A percentile compares a stretch with the other conserved stretches of the same genome.
Conservation (phyloP, 1,284 basidiomycete species). For the Moesziomyces antarcticus region DNA sequence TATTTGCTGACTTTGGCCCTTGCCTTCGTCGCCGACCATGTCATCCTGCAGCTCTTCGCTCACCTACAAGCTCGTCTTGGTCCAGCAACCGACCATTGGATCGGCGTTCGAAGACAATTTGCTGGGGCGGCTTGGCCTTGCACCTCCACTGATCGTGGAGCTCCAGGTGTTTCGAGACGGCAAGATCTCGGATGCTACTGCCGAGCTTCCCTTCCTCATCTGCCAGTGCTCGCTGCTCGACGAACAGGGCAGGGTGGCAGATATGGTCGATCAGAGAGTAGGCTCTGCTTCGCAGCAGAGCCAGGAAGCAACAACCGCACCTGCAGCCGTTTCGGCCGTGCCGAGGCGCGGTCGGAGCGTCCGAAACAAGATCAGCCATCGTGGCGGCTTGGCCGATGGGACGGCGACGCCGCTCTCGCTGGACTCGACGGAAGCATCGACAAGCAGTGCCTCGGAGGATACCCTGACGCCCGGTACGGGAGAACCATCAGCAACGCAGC, state of each 20-base stretch:
- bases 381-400: slow-evolving; percentile 11
- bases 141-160: slow-evolving; percentile 51
- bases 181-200: slow-evolving; percentile 11
- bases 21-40: slow-evolving; percentile 5
- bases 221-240: slow-evolving; percentile 50
- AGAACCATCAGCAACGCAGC: not conserved
- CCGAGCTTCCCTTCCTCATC: slow-evolving; percentile 47
- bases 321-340: not conserved
- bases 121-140: slow-evolving; percentile 47
- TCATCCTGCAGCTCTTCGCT: slow-evolving; percentile 10
- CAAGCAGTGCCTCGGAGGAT: slow-evolving; percentile 5
- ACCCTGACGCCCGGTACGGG: not conserved
- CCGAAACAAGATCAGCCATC: slow-evolving; percentile 14
- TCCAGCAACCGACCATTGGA: slow-evolving; percentile 48
- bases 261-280: slow-evolving; percentile 23
- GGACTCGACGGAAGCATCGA: slow-evolving; percentile 2
- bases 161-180: slow-evolving; percentile 34
- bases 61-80: slow-evolving; percentile 31
- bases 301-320: not conserved
- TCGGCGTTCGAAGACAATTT: slow-evolving; percentile 52
- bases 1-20: not conserved
- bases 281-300: not conserved
- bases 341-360: slow-evolving; percentile 11
- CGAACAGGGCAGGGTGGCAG: slow-evolving; percentile 31
- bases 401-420: not conserved